Evolutionary conservation across 257 asterid genomes (phyloP), one percentile per base, ranked within the genome.

Genomic region (Forsythia viridissima): DNA sequence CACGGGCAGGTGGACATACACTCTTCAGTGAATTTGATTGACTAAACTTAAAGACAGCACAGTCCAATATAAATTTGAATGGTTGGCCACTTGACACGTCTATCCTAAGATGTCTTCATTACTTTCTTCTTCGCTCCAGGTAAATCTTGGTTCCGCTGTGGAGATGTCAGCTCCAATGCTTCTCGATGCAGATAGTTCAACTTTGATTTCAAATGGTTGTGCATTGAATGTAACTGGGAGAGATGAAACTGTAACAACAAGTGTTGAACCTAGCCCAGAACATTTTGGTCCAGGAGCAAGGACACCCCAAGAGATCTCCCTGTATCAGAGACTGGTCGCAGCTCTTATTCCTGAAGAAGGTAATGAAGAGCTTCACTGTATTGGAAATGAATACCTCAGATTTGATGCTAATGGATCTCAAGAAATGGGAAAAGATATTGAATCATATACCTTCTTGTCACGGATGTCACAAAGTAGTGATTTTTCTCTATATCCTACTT

Each of bases 261-360:
- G 83, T 75, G 82, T 72, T 72, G 96, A 87, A 74, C 87, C 79
- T 75, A 81, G 85, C 79, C 85, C 91, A 8, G 94, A 86, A 43
- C 83, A 76, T 85, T 76, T 85, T 79, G 81, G 80, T 81, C 72
- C 85, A 68, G 92, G 86, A 71, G 83, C 81, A 63, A 85, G 86
- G 76, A 76, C 86, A 74, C 80, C 85, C 55, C 82, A 82, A 55
- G 92, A 83, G 78, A 85, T 90, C 74, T 82, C 97, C 66, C 81
- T 94, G 70, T 90, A 74, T 82, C 98, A 94, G 87, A 94, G 93
- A 77, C 80, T 94, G 76, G 78, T 94, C 73, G 89, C 97, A 55
- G 97, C 98, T 80, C 81, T 94, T 81, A 86, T 94, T 78, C 93
- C 97, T 71, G 97, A 91, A 82, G 94, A 90, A 82, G 95, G 80